Evolutionary conservation across 495 filamentous ascomycete species (phyloP).

Genomic region (Trichocladium uniseriatum): DNA sequence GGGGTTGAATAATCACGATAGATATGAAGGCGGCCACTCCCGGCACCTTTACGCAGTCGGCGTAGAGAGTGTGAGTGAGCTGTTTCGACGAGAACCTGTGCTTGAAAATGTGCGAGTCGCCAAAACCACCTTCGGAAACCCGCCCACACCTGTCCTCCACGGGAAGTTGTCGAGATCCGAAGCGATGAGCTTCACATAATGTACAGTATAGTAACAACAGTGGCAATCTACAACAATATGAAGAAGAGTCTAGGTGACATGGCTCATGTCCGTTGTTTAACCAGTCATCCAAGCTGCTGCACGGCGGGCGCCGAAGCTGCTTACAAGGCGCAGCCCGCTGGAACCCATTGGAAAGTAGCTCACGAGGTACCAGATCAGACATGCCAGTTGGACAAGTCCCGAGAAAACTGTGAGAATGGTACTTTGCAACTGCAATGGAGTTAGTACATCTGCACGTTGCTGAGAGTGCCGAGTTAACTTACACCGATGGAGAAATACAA

Average conservation of each 20-base stretch:
- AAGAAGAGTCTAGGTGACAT: not conserved
- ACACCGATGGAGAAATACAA: constrained; percentile 87
- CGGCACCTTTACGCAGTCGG: too few species aligned
- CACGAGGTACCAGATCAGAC: constrained; percentile 86
- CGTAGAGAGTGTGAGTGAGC: too few species aligned
- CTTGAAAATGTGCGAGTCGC: too few species aligned
- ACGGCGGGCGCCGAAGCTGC: constrained; percentile 71
- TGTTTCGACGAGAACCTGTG: too few species aligned
- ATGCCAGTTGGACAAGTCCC: constrained; percentile 70
- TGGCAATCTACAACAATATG: not conserved
- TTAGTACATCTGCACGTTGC: constrained; percentile 14
- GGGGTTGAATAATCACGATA: too few species aligned
- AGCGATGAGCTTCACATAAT: too few species aligned
- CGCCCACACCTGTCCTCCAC: too few species aligned
- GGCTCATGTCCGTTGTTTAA: constrained; percentile 28
- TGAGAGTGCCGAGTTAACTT: constrained; percentile 36
- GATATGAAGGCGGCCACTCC: too few species aligned
- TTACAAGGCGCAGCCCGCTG: constrained; percentile 75
- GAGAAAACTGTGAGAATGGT: constrained; percentile 77
- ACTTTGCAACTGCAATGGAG: constrained; percentile 54
- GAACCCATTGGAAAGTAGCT: constrained; percentile 98
- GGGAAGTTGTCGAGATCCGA: too few species aligned
- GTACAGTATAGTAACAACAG: not conserved
- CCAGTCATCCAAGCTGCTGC: constrained; percentile 84
- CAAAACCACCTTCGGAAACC: too few species aligned